A percentile compares a stretch with the other conserved stretches of the same genome.
Conservation (phyloP, 768 basidiomycete genomes). For the Pilatotrama ljubarskyi region DNA sequence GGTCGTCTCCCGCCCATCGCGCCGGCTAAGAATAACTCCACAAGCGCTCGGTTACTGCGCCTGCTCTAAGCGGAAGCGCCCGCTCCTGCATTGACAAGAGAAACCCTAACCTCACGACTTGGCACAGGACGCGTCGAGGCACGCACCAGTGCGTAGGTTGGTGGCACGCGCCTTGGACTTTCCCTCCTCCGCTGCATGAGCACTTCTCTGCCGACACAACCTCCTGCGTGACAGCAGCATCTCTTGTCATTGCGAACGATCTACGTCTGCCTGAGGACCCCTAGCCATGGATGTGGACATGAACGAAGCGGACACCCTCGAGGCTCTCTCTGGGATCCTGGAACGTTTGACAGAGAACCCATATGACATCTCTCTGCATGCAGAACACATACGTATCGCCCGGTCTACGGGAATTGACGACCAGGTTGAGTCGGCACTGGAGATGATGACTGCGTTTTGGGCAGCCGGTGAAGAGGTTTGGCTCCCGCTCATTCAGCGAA, state of each 20-base stretch:
- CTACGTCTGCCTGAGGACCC: too few relatives aligned
- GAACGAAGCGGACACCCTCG: conserved; percentile 61
- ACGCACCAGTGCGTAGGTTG: neutral
- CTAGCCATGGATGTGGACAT: conserved; percentile 35
- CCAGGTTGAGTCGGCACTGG: conserved; percentile 60
- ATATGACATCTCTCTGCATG: conserved; percentile 63
- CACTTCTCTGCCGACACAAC: neutral
- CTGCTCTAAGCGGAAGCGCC: neutral
- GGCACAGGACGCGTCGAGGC: neutral
- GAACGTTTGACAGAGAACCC: conserved; percentile 58
- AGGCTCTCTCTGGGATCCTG: conserved; percentile 62
- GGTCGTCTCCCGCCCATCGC: conserved; percentile 10
- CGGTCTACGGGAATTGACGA: conserved; percentile 56
- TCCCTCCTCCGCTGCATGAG: neutral
- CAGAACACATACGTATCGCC: conserved; percentile 64
- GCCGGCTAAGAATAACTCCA: conserved; percentile 14
- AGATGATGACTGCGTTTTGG: conserved; percentile 63
- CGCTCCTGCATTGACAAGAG: neutral
- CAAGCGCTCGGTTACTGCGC: conserved; percentile 2
- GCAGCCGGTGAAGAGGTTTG: conserved; percentile 73
- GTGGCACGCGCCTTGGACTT: neutral
- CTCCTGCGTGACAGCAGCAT: neutral
- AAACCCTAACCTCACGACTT: neutral
- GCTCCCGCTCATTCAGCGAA: conserved; percentile 64
- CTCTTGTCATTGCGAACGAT: neutral